These are phyloP conservation scores for Gamsiella multidivaricata DNA, from an alignment of 192 early-diverging fungal species.

Conservation along the genomic window DNA sequence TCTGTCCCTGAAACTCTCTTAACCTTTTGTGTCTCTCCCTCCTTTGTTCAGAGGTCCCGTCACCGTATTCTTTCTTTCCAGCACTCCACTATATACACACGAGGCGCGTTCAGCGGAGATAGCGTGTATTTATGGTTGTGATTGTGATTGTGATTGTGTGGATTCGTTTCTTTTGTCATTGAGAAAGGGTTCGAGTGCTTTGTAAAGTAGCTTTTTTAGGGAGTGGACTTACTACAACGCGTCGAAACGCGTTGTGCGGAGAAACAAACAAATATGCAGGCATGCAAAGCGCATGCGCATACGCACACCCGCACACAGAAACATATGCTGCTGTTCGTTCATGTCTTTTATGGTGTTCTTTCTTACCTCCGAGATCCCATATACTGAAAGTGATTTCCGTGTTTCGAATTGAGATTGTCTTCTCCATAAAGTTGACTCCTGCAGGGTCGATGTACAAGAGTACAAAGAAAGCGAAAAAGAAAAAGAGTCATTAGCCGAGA, in stretches of 20 bases:
- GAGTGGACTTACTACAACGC: neutral
- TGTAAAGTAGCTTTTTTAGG: neutral
- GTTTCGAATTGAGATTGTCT: slow-evolving; percentile 89
- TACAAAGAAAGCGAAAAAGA: too few relatives aligned
- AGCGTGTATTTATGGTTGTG: too few relatives aligned
- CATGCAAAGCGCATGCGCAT: neutral
- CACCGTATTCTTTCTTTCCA: too few relatives aligned
- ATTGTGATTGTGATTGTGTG: too few relatives aligned
- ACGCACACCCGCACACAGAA: neutral
- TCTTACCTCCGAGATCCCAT: slow-evolving; percentile 94
- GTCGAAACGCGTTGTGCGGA: too few relatives aligned
- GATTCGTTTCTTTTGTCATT: too few relatives aligned
- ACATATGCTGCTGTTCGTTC: neutral
- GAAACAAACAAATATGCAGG: too few relatives aligned
- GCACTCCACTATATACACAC: too few relatives aligned
- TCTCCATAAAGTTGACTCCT: slow-evolving; percentile 98
- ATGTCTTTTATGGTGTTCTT: neutral
- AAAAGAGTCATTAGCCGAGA: neutral
- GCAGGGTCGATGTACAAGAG: neutral
- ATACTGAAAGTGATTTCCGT: slow-evolving; percentile 96
- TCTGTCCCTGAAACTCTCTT: too few relatives aligned
- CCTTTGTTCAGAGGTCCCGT: too few relatives aligned
- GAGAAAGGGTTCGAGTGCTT: too few relatives aligned
- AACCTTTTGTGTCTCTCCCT: neutral
- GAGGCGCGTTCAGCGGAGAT: too few relatives aligned